Evolutionary conservation across 179 eudicot species (phyloP), one percentile per base, ranked within the genome.

Genomic region (Heliamphora pulchella): DNA sequence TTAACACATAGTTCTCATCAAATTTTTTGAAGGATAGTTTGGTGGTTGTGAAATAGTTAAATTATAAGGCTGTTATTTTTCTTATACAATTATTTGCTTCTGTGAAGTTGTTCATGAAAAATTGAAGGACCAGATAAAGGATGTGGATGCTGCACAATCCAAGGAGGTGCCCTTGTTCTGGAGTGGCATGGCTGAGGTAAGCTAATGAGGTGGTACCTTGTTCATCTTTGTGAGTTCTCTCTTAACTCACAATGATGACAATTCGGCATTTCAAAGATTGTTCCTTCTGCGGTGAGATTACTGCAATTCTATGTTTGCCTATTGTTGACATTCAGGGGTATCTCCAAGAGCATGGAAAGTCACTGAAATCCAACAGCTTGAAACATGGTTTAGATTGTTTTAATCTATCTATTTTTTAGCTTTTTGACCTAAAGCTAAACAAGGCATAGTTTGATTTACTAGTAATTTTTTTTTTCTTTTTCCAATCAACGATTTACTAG

Each of bases 121-220:
- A 79, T 50, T 94, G 80, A 85, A 86, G 89, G 89, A 88, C 61
- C 97, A 91, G 78, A 87, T 86, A 77, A 93, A 88, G 87, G 96
- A 85, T 80, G 97, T 93, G n/a, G 92, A 87, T 78, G 90, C 88
- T 78, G 92, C 89, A 78, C 88, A 88, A 82, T 80, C 94, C 20
- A 88, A 85, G 88, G 89, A 94, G 86, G 94, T 93, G 69, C 71
- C 83, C 71, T 59, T 94, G 75, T 85, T 80, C 81, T 94, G 97
- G 97, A 81, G 81, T 84, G 97, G 98, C 75, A 88, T 94, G 92
- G 97, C 97, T 79, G 97, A 94, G 98, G 98, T 94, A 83, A 80
- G 84, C 74, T 75, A 78, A 48, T 69, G 39, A 78, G 48, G 59
- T 11, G 20, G 7, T 2, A 53, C 54, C 9, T 53, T 82, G 20